Conservation (phyloP, 2,329 filamentous ascomycete species). For the Colletotrichum sp. region DNA sequence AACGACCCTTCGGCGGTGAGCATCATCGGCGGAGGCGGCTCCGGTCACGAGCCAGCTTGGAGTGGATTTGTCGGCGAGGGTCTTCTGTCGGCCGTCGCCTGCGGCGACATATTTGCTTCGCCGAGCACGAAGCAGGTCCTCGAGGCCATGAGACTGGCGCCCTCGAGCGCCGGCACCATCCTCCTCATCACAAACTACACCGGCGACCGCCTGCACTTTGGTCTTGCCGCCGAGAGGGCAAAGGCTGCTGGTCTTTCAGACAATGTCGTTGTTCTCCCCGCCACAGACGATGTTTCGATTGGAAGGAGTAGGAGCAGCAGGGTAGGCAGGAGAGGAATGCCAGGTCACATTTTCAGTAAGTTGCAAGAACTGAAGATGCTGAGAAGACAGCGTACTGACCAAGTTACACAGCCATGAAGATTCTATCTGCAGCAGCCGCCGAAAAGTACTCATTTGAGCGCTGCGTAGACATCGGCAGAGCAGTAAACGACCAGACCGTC, state of each 20-base stretch:
- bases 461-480: slow-evolving; percentile 62
- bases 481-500: slow-evolving; percentile 63
- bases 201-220: slow-evolving; percentile 75
- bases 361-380: slow-evolving; percentile 29
- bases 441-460: slow-evolving; percentile 58
- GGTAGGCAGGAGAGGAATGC: slow-evolving; percentile 75
- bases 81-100: slow-evolving; percentile 71
- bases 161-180: slow-evolving; percentile 68
- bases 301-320: slow-evolving; percentile 70
- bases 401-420: slow-evolving; percentile 67
- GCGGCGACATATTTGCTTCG: slow-evolving; percentile 77
- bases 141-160: slow-evolving; percentile 66
- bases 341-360: slow-evolving; percentile 60
- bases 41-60: slow-evolving; percentile 76
- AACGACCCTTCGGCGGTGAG: slow-evolving; percentile 28
- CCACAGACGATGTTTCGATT: slow-evolving; percentile 77
- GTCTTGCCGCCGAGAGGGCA: slow-evolving; percentile 76
- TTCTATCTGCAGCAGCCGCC: slow-evolving; percentile 70
- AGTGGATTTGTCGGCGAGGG: slow-evolving; percentile 74
- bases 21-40: slow-evolving; percentile 72
- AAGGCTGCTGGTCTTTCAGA: slow-evolving; percentile 64
- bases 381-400: background rate
- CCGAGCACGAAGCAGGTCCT: slow-evolving; percentile 76
- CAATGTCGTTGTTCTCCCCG: slow-evolving; percentile 72
- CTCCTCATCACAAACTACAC: slow-evolving; percentile 81